Evolutionary conservation across 495 filamentous ascomycete genomes (phyloP), one percentile per base, ranked within the genome.

Genomic region (Aspergillus bertholletiae): DNA sequence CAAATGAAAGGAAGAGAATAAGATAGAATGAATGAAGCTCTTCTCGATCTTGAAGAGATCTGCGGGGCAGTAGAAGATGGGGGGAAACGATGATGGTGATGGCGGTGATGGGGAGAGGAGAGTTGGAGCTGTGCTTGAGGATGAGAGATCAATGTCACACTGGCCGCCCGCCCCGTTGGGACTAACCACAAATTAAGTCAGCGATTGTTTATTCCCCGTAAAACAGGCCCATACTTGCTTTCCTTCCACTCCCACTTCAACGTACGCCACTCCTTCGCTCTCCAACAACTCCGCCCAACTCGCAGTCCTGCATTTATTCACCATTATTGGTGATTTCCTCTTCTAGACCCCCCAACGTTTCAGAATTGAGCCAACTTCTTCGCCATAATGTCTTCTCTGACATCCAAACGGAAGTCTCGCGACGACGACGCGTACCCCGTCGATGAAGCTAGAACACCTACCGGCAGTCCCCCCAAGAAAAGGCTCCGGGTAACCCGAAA

Each of bases 401-500:
- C 76, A 48, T 67, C 77, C 30, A 88, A 87, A 68, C 82, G 80
- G 65, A 86, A 84, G 67, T 86, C 84, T 7, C 74, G 80, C 27
- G 73, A 73, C 43, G 49, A 63, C 63, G 63, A 71, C 60, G 60
- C 62, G 46, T 65, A 60, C 51, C n/a, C 57, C 51, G 58, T 59
- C 44, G 62, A 70, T 24, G 58, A 60, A 18, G 63, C 70, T 54
- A 68, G 56, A 44, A 82, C 74, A 30, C 76, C 83, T 13, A 74
- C 73, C 21, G 72, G 76, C 61, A 86, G 82, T 61, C 86, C 88
- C 1, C 71, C 76, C 11, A 86, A 80, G 68, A 85, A 80, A 67
- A 79, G 74, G 52, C 67, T 81, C 47, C 83, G 82, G 28, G 83
- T 97, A 51, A 90, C 89, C 5, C 76, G 84, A 49, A 80, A 70